Base-by-base conservation (phyloP, 148 eudicot genomes). In the Rhododendron kiyosumense region DNA sequence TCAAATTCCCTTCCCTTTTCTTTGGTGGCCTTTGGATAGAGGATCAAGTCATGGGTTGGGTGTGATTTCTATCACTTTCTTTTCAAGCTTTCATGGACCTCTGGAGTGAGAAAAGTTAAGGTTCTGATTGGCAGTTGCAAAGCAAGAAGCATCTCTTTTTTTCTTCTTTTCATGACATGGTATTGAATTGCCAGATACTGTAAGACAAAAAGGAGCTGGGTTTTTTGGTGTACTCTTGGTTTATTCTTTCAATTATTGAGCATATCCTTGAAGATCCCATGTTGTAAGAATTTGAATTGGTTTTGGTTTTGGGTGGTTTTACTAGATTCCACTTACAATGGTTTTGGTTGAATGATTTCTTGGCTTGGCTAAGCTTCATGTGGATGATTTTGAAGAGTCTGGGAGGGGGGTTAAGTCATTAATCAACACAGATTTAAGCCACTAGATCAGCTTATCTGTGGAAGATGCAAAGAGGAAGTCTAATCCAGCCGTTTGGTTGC, bases 401-500 rank as follows among this genome's bases (percentile, higher is more conserved):
- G 93, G 89, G 76, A 76, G 78, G 81, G 85, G 86, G 85, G 79
- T 86, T 59, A 28, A 91, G 93, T 84, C 94, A 96, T 86, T 93
- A 94, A 86, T 91, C 96, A 8, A 88, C 93, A n/a, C 93, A 94
- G 6, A 91, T 90, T 65, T 94, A 92, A n/a, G 61, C 89, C 74
- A 91, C 95, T 0, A 90, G 93, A 41, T 93, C 97, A 45, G 91
- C 94, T 85, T 95, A 94, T 87, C 90, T 95, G 41, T 92, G 87
- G 83, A 93, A 93, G 88, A 94, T 95, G 85, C 99, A 96, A 91
- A 92, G 99, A 81, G 98, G 99, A 22, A 89, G 93, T 79, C 91
- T 90, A 32, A 77, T 93, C n/a, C 99, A 96, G 84, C 92, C 96
- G 17, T 96, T 93, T 85, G 99, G 99, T 81, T 94, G 99, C 86